phyloP scores from a whole-genome alignment of 257 asterid genomes.

The Phtheirospermum japonicum region DNA sequence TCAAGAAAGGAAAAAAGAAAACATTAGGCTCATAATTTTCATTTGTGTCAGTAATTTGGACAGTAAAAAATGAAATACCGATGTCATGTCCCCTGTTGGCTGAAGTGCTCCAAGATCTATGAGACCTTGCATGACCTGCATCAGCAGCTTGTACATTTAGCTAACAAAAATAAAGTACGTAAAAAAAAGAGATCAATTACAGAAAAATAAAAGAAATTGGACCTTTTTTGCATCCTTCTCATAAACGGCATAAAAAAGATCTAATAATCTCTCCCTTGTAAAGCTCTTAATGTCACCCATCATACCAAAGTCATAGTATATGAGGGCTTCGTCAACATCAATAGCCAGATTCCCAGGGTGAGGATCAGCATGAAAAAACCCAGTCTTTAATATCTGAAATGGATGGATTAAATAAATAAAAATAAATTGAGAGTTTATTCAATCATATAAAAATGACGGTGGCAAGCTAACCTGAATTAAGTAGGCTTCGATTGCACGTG shows the following conservation, averaged over 20 bases:
- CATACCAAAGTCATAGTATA: conserved; percentile 97
- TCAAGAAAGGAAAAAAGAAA: neutral
- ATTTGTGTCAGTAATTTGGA: neutral
- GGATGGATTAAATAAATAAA: neutral
- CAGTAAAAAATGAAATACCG: conserved; percentile 41
- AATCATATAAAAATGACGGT: conserved; percentile 2
- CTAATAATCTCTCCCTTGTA: conserved; percentile 77
- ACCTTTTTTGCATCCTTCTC: conserved; percentile 98
- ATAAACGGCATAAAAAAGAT: conserved; percentile 86
- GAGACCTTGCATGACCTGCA: conserved; percentile 85
- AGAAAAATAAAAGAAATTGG: conserved; percentile 11
- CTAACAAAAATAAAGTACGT: neutral
- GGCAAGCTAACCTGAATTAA: conserved; percentile 64
- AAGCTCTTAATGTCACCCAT: conserved; percentile 97
- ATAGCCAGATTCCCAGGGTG: conserved; percentile 98
- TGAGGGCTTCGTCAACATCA: conserved; percentile 84
- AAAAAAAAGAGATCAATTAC: neutral
- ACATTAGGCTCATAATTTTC: neutral
- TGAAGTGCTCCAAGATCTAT: conserved; percentile 95
- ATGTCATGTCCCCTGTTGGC: conserved; percentile 92
- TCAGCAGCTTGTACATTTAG: conserved; percentile 2
- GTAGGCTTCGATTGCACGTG: conserved; percentile 94
- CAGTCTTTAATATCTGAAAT: conserved; percentile 82
- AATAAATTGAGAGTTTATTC: neutral
- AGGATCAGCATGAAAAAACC: conserved; percentile 99